phyloP scores from a whole-genome alignment of 176 grass and related monocot genomes.

The Cenchrus purpureus region DNA sequence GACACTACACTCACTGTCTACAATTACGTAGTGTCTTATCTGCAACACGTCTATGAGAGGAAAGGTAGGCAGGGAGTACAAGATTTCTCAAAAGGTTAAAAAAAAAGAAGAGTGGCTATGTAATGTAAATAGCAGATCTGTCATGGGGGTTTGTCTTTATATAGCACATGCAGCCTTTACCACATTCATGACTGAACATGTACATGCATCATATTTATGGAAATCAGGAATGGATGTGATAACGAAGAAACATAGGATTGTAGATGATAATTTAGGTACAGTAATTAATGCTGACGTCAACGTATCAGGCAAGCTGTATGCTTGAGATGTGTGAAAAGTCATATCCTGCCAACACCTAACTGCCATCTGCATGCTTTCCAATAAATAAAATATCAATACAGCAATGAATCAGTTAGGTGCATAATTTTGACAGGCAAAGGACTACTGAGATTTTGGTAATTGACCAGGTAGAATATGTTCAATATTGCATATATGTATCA shows the following conservation, averaged over 20 bases:
- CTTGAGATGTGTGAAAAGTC: conserved; percentile 17
- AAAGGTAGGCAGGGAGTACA: conserved; percentile 46
- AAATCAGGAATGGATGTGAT: conserved; percentile 26
- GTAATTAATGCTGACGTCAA: conserved; percentile 36
- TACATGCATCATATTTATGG: background rate
- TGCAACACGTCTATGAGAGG: background rate
- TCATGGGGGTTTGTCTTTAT: background rate
- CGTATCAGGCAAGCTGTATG: conserved; percentile 40
- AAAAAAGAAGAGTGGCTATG: background rate
- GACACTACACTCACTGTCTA: conserved; percentile 5
- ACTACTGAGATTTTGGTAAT: background rate
- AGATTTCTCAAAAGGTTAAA: background rate
- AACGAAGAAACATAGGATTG: conserved; percentile 19
- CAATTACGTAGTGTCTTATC: background rate
- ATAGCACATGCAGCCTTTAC: conserved; percentile 19
- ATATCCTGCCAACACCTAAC: conserved; percentile 8
- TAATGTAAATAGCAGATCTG: conserved; percentile 5
- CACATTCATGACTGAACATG: background rate
- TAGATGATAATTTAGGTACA: conserved; percentile 22
- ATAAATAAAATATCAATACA: conserved; percentile 8
- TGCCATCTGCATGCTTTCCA: background rate
- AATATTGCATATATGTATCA: conserved; percentile 5
- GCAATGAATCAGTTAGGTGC: conserved; percentile 13
- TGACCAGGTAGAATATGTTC: background rate
- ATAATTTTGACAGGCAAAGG: conserved; percentile 1